Percentiles rank a stretch among this genome's conserved stretches.
phyloP scores from a whole-genome alignment of 164 flowering plant genomes.

The Stephania japonica region DNA sequence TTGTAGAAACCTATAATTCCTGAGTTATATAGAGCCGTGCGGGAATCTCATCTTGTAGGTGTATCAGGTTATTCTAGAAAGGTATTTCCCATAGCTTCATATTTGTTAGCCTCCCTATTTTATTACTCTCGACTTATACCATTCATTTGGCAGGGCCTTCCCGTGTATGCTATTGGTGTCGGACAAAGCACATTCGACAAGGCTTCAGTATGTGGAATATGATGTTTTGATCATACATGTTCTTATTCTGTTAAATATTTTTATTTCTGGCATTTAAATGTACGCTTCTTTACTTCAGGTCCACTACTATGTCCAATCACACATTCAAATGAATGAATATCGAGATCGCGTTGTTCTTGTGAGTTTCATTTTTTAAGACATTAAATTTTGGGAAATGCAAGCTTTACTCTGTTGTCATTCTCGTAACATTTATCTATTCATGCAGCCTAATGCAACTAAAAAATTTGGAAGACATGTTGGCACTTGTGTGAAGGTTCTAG shows the following conservation, averaged over 20 bases:
- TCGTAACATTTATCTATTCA: conserved; percentile 33
- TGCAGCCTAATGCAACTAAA: conserved; percentile 70
- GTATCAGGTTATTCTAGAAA: conserved; percentile 81
- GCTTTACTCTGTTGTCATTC: conserved; percentile 22
- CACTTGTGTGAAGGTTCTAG: conserved; percentile 75
- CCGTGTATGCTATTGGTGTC: conserved; percentile 85
- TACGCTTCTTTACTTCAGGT: conserved; percentile 37
- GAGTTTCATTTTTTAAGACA: conserved; percentile 14
- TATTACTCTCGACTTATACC: not conserved
- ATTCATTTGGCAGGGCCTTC: conserved; percentile 60
- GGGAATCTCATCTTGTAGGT: conserved; percentile 87
- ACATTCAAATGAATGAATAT: conserved; percentile 95
- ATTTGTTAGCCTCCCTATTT: not conserved
- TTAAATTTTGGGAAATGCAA: not conserved
- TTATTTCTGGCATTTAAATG: not conserved
- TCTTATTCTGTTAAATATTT: not conserved
- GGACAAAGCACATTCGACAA: conserved; percentile 89
- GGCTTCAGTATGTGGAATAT: conserved; percentile 86
- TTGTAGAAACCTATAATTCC: conserved; percentile 85
- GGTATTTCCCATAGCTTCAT: conserved; percentile 34
- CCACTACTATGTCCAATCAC: conserved; percentile 86
- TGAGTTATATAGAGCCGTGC: conserved; percentile 66
- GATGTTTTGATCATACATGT: not conserved
- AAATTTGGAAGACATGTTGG: conserved; percentile 55
- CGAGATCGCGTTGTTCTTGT: conserved; percentile 91